These are phyloP conservation scores for Tricholomella constricta DNA, from an alignment of 768 basidiomycete species.

Conservation along the genomic window DNA sequence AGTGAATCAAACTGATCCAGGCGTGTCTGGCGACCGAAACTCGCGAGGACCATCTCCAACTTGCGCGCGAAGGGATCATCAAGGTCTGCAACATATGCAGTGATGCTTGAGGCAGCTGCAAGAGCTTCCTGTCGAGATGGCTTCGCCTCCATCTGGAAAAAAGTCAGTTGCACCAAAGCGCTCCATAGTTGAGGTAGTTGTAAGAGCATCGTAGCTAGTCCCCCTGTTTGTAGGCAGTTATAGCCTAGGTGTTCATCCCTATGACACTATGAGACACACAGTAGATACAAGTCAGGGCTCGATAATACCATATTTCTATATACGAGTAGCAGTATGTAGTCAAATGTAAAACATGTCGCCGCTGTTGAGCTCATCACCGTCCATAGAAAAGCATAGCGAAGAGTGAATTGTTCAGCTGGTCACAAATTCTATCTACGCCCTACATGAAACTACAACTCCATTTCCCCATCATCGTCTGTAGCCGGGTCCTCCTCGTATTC, in stretches of 20 bases:
- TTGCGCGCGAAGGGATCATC: constrained; percentile 7
- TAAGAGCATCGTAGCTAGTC: too few species aligned
- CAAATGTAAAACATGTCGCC: neutral
- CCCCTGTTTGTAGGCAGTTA: too few species aligned
- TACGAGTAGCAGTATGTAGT: neutral
- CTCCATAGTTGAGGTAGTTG: too few species aligned
- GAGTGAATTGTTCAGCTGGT: neutral
- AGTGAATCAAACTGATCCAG: neutral
- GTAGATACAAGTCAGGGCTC: neutral
- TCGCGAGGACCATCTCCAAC: neutral
- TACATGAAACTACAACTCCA: neutral
- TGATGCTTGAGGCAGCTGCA: neutral
- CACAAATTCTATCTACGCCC: neutral
- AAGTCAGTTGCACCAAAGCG: too few species aligned
- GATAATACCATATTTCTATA: neutral
- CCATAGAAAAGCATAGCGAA: neutral
- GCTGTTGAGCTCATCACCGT: neutral
- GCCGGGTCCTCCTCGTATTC: neutral
- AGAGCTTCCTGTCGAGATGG: constrained; percentile 4
- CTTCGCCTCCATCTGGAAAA: neutral
- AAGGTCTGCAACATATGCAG: constrained; percentile 2
- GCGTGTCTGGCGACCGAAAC: constrained; percentile 3
- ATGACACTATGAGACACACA: too few species aligned
- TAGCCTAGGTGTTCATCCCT: too few species aligned
- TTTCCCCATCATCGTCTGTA: neutral